Percentiles rank a stretch among this genome's conserved stretches.
Evolutionary conservation across 768 basidiomycete species (phyloP).

Genomic region (Agaricus blazei): DNA sequence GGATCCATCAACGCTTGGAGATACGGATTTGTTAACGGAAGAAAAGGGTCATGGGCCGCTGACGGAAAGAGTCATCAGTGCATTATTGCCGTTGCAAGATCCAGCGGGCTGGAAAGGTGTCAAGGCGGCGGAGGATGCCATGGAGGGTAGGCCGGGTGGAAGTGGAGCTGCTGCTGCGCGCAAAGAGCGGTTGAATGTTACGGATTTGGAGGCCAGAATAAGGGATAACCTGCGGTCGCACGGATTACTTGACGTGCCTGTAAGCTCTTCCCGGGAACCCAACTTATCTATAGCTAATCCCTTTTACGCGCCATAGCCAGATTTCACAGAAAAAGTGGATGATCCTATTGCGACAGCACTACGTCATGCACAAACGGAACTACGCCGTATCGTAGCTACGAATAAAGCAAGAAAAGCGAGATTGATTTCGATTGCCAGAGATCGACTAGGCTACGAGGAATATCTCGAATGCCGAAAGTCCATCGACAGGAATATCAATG

Average conservation of each 20-base stretch:
- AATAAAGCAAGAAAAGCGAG: constrained; percentile 83
- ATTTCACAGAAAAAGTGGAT: constrained; percentile 76
- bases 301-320: constrained; percentile 40
- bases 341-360: constrained; percentile 92
- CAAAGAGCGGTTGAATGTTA: constrained; percentile 71
- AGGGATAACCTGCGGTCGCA: constrained; percentile 75
- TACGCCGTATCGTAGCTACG: constrained; percentile 67
- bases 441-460: constrained; percentile 88
- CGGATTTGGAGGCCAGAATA: constrained; percentile 72
- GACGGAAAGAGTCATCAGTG: constrained; percentile 79
- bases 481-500: constrained; percentile 80
- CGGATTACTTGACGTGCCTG: constrained; percentile 63
- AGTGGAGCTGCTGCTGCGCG: constrained; percentile 73
- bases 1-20: constrained; percentile 79
- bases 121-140: constrained; percentile 79
- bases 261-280: constrained; percentile 33
- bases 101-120: constrained; percentile 65
- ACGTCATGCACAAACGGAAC: constrained; percentile 79
- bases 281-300: background rate
- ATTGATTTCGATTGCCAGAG: constrained; percentile 71
- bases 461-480: constrained; percentile 81
- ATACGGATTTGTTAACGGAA: constrained; percentile 65
- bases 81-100: constrained; percentile 67
- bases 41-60: constrained; percentile 82
- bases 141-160: constrained; percentile 79